Base-by-base conservation (phyloP, 306 rosid genomes). In the Quercus glauca region DNA sequence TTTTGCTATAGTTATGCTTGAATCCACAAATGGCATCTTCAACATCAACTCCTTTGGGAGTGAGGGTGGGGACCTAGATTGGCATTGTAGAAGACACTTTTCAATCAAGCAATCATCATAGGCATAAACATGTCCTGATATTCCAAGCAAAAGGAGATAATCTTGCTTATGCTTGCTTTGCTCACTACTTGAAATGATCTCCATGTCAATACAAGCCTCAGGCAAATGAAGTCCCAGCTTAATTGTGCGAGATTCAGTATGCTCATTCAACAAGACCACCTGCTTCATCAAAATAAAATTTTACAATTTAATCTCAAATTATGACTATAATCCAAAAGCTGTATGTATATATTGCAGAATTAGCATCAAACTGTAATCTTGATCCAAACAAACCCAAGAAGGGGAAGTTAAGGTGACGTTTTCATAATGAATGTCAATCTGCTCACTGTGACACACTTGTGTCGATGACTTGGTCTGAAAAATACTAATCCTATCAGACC, bases 241-340 rank as follows among this genome's bases (percentile, higher is more conserved):
- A 56, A 84, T 80, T 41, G 86, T 89, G 58, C 97, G 94, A 35
- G 91, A 82, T 76, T 94, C 98, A 5, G 71, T 87, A 49, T 92
- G 90, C 73, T 94, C 98, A 74, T 88, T 92, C 86, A 94, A 79
- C 83, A 94, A 78, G 67, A 91, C 79, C 37, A 91, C 91, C 97
- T 92, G 92, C 73, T 69, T 70, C 90, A 75, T 43, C 80, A 73
- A 68, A 60, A 35, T 52, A 76, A 26, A 18, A 2, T 49, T 19
- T 67, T 59, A 20, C 29, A 59, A 11, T 23, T 59, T 59, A 9
- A 59, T 59, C 18, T 11, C 13, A 59, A 59, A 21, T 59, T 9
- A 4, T 33, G 71, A 67, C 11, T 19, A 67, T 65, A 60, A 31
- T 80, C 72, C 73, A 52, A 21, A 45, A 52, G 52, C 15, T 2